Base-by-base conservation (phyloP, 73 alveolate genomes). In the Paramecium sexaurelia region DNA sequence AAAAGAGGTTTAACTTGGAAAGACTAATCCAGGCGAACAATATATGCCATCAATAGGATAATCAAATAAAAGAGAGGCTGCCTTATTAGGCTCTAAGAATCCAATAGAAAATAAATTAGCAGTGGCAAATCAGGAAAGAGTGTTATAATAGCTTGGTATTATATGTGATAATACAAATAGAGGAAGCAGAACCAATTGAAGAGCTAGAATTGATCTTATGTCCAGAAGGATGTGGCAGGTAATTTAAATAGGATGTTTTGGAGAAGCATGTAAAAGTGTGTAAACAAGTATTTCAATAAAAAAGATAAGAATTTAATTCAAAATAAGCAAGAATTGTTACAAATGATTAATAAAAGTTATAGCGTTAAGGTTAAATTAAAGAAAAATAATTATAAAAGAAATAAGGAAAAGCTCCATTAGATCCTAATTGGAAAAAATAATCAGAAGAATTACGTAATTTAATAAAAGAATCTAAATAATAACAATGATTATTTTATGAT, bases 151-250 rank as follows among this genome's bases (percentile, higher is more conserved):
- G 29, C 29, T 78, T 19, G 71, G 90, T 78, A 78, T 41, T 24
- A 2, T 10, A 43, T 78, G 39, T 39, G 19, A 78, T 33, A 36
- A 71, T 71, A 19, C 43, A n/a, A 8, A 7, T 78, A 78, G 90
- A 78, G 55, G 43, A 78, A 45, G 90, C 90, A 24, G 73, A 41
- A 33, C 43, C 40, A 3, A 40, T 78, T 7, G 71, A 40, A 19
- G 94, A 88, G 8, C 55, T 68, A 40, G 94, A 82, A 39, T 69
- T 88, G 26, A 36, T 37, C 17, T 55, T 39, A 1, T 88, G 94
- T 69, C 94, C 94, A 7, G 95, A 92, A 61, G 93, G 91, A 20
- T 95, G 98, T 82, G 98, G 98, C 3, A 29, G 98, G 45, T 90
- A 91, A 41, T 95, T 95, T 55, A 91, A 85, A 17, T 82, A 61